Conservation (phyloP, 2,329 filamentous ascomycete species). For the Epichloe aotearoae region DNA sequence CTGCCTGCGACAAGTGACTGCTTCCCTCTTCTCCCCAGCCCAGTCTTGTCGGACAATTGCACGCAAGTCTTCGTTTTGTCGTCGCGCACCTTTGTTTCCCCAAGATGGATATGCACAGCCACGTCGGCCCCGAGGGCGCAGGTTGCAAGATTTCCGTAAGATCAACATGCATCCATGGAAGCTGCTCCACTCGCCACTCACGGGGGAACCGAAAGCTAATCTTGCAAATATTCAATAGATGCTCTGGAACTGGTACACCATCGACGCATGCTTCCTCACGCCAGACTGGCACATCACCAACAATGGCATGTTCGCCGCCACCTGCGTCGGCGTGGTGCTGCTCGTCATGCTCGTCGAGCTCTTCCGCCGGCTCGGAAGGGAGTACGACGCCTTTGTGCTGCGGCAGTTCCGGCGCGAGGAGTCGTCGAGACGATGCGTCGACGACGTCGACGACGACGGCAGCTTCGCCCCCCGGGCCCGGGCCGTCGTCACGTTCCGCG, state of each 20-base stretch:
- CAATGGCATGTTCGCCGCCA: slow-evolving; percentile 60
- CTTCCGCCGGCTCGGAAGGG: slow-evolving; percentile 54
- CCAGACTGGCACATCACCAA: slow-evolving; percentile 59
- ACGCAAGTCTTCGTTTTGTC: neutral
- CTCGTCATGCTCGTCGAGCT: slow-evolving; percentile 61
- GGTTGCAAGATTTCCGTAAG: slow-evolving; percentile 20
- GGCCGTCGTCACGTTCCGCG: slow-evolving; percentile 30
- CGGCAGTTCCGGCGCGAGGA: slow-evolving; percentile 29
- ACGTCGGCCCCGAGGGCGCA: slow-evolving; percentile 9
- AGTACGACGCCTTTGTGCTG: slow-evolving; percentile 56
- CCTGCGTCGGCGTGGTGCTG: slow-evolving; percentile 61
- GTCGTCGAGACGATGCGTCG: slow-evolving; percentile 8
- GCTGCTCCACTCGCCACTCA: no score
- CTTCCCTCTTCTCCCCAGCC: no score
- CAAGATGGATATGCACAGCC: slow-evolving; percentile 13
- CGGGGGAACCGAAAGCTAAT: neutral
- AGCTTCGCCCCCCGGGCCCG: slow-evolving; percentile 5
- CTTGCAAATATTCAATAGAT: slow-evolving; percentile 29
- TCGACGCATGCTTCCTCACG: slow-evolving; percentile 61
- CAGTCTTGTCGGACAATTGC: neutral
- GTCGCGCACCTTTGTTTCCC: neutral
- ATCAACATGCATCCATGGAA: neutral
- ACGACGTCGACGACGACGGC: slow-evolving; percentile 9
- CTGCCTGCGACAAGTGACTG: no score
- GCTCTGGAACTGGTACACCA: slow-evolving; percentile 67